These are phyloP conservation scores for Coniochaeta ligniaria DNA, from an alignment of 2,329 filamentous ascomycete species.

Conservation along the genomic window DNA sequence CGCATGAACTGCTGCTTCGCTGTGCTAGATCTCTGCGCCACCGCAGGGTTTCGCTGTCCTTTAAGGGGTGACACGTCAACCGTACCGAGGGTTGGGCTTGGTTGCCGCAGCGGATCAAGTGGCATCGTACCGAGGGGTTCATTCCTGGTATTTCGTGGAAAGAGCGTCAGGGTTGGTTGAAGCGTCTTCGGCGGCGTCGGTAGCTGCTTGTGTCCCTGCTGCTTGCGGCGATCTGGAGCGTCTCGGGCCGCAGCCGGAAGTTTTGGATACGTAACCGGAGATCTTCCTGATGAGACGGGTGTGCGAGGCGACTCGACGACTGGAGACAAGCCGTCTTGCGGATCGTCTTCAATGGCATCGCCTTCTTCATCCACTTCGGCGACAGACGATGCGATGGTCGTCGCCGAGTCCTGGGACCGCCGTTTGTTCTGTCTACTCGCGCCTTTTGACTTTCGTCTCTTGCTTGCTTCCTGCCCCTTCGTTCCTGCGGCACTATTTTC, in stretches of 20 bases:
- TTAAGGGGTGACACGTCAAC: conserved; percentile 14
- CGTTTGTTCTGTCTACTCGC: conserved; percentile 6
- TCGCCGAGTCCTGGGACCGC: conserved; percentile 25
- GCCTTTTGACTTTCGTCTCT: conserved; percentile 8
- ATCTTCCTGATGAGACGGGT: conserved; percentile 16
- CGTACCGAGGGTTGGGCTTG: conserved; percentile 33
- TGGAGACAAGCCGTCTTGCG: conserved; percentile 33
- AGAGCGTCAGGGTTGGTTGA: conserved; percentile 11
- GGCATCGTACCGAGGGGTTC: conserved; percentile 10
- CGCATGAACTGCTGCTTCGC: neutral
- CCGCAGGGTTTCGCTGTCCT: neutral
- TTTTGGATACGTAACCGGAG: conserved; percentile 22
- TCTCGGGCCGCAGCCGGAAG: neutral
- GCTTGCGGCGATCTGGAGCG: neutral
- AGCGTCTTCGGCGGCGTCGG: neutral
- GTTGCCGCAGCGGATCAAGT: conserved; percentile 28
- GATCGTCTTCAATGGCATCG: conserved; percentile 7
- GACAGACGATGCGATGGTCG: conserved; percentile 27
- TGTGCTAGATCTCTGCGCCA: neutral
- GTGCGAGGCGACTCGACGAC: conserved; percentile 38
- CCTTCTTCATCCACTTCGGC: conserved; percentile 10
- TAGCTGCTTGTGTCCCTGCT: neutral
- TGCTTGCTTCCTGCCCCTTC: conserved; percentile 2
- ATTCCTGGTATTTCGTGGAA: conserved; percentile 25
- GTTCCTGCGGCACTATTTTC: neutral